Conservation (phyloP, 2,329 filamentous ascomycete genomes). For the Colletotrichum aenigma region DNA sequence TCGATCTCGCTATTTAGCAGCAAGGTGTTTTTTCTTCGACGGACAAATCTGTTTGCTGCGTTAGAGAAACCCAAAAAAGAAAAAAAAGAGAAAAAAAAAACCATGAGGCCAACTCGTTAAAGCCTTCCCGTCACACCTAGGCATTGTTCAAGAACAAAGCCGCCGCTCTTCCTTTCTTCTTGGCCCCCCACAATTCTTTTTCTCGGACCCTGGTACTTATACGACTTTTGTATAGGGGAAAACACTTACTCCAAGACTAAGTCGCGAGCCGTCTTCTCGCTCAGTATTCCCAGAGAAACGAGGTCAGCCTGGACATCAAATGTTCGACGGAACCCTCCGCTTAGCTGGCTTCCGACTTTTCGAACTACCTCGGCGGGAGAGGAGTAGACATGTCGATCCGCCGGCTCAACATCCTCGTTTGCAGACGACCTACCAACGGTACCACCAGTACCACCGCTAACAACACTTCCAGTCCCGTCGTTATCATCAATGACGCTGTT, state of each 20-base stretch:
- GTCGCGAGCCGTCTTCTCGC: slow-evolving; percentile 1
- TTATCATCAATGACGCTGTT: background rate
- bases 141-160: background rate
- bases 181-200: background rate
- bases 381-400: slow-evolving; percentile 9
- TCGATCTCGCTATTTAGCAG: slow-evolving; percentile 14
- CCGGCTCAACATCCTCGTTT: slow-evolving; percentile 14
- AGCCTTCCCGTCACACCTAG: background rate
- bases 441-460: background rate
- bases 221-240: background rate
- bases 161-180: background rate
- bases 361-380: slow-evolving; percentile 15
- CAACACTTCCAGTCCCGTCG: background rate
- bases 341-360: slow-evolving; percentile 16
- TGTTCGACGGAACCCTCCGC: slow-evolving; percentile 7
- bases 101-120: background rate
- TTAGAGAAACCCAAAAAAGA: background rate
- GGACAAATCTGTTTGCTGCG: background rate
- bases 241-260: slow-evolving; percentile 7
- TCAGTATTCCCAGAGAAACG: slow-evolving; percentile 7
- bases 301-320: slow-evolving; percentile 13
- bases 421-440: background rate
- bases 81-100: too few relatives aligned
- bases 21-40: slow-evolving; percentile 2
- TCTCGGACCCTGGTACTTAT: background rate